Conservation (phyloP, 257 asterid genomes). For the Solanum medicagineum region DNA sequence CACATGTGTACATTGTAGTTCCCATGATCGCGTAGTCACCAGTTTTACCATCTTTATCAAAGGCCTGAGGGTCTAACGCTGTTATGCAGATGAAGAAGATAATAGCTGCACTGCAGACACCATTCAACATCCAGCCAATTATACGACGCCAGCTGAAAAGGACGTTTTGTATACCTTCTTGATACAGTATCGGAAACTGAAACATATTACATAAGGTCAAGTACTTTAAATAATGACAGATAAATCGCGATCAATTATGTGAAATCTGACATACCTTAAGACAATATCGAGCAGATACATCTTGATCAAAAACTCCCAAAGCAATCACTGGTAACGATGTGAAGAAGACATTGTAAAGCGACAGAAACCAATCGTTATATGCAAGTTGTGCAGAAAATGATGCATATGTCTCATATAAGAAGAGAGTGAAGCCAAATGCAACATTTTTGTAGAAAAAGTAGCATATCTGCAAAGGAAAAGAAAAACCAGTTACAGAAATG, state of each 20-base stretch:
- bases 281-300: conserved; percentile 75
- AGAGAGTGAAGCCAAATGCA: conserved; percentile 56
- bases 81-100: conserved; percentile 63
- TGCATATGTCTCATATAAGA: conserved; percentile 62
- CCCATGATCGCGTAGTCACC: conserved; percentile 54
- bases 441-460: conserved; percentile 77
- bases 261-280: conserved; percentile 39
- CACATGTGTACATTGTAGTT: conserved; percentile 69
- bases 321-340: conserved; percentile 90
- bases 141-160: conserved; percentile 93
- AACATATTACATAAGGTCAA: not conserved
- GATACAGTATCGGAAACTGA: conserved; percentile 90
- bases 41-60: conserved; percentile 42
- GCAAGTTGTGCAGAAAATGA: conserved; percentile 76
- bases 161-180: conserved; percentile 86
- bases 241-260: not conserved
- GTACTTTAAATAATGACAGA: not conserved
- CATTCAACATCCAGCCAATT: conserved; percentile 92
- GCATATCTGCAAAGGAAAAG: conserved; percentile 57
- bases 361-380: conserved; percentile 80
- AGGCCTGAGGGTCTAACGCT: conserved; percentile 50
- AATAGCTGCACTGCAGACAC: conserved; percentile 46
- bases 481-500: not conserved
- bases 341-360: conserved; percentile 85
- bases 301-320: conserved; percentile 86